These are phyloP conservation scores for Melastoma candidum DNA, from an alignment of 441 rosid genomes.

Conservation along the genomic window DNA sequence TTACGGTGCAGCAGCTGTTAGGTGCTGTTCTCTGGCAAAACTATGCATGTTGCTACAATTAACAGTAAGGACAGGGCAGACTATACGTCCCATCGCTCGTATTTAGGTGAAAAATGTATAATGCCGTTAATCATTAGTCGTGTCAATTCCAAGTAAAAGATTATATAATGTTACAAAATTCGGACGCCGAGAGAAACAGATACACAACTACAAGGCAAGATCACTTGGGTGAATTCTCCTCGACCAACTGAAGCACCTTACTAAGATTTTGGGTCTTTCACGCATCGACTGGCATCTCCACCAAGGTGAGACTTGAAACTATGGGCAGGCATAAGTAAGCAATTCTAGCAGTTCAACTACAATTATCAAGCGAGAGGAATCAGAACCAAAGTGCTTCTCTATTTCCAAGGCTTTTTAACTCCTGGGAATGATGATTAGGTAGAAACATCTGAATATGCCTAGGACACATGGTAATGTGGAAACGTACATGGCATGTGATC, in stretches of 20 bases:
- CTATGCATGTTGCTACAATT: no score
- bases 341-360: constrained; percentile 29
- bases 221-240: constrained; percentile 8
- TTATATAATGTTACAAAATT: constrained; percentile 4
- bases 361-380: constrained; percentile 74
- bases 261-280: constrained; percentile 39
- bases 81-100: no score
- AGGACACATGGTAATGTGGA: no score
- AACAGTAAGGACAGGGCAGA: no score
- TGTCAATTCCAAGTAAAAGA: neutral
- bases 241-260: constrained; percentile 22
- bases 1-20: no score
- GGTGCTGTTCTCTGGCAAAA: no score
- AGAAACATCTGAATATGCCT: neutral
- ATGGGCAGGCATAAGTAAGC: constrained; percentile 1
- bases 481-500: no score
- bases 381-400: constrained; percentile 77
- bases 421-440: constrained; percentile 22
- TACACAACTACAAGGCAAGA: neutral
- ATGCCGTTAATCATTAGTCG: no score
- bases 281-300: constrained; percentile 39
- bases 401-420: constrained; percentile 96
- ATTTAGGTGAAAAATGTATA: no score
- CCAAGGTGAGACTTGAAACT: neutral
- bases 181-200: constrained; percentile 1